Evolutionary conservation across 2,329 filamentous ascomycete genomes (phyloP), one percentile per base, ranked within the genome.

Genomic region (Alternaria triticimaculans): DNA sequence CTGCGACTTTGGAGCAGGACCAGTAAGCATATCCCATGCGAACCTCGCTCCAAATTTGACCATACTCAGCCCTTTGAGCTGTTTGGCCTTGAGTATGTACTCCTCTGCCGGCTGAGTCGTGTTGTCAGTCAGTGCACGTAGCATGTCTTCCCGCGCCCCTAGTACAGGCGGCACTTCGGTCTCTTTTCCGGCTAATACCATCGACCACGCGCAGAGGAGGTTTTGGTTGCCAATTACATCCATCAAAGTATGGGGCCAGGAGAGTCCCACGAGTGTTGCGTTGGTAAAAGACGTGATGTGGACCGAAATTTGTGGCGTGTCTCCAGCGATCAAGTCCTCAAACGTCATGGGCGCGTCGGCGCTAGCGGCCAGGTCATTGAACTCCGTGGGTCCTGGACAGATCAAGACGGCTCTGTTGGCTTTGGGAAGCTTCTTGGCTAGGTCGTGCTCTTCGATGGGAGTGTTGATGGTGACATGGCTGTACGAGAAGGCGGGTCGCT

Each of bases 281-380:
- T 88, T 82, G 4, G 67, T 70, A 68, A 88, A 87, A 0, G 81
- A 80, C 4, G 82, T 80, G 45, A 87, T 76, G 63, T 85, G 83
- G 5, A 87, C 73, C 5, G 80, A 79, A 5, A 87, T 69, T 67
- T 84, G 82, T 0, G 85, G 85, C 18, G 68, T 72, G 68, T 86
- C 84, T 5, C 68, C 64, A n/a, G 61, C 33, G 15, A 67, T 46
- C 10, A 63, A 57, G 37, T 68, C 65, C 20, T 66, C 51, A 8
- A 71, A 18, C 20, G 59, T 64, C 44, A 23, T 18, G 28, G 69
- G 67, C 15, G 65, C 63, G 61, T 68, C 48, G 28, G 59, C 23
- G 18, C 25, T n/a, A 58, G 59, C 60, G 4, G 58, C 62, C 43
- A 72, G 64, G 15, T 41, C 43, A 10, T 15, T 48, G 28, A 67